These are phyloP conservation scores for Rhodotorula sp. DNA, from an alignment of 1,284 basidiomycete genomes.

Conservation along the genomic window DNA sequence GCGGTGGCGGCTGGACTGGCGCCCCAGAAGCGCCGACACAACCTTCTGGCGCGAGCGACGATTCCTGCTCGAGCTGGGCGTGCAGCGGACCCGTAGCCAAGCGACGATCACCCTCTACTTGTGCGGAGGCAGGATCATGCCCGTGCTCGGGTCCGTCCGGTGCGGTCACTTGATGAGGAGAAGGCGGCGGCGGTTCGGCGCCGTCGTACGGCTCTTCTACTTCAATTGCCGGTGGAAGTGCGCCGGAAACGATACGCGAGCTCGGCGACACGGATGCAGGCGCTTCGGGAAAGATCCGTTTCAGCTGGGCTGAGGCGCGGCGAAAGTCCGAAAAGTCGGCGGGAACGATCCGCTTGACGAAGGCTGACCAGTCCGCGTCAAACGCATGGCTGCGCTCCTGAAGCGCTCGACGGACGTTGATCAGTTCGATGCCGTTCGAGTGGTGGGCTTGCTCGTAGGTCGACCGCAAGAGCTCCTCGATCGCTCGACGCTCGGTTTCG, in stretches of 20 bases:
- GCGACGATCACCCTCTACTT: too few species aligned
- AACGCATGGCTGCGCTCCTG: constrained; percentile 96
- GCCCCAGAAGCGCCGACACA: neutral
- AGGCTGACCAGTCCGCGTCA: constrained; percentile 74
- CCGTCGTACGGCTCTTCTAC: constrained; percentile 39
- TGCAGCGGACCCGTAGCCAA: too few species aligned
- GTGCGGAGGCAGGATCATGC: too few species aligned
- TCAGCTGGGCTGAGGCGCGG: constrained; percentile 50
- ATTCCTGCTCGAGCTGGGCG: too few species aligned
- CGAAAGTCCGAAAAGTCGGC: constrained; percentile 49
- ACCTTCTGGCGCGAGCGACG: too few species aligned
- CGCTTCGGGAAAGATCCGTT: constrained; percentile 55
- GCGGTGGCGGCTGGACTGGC: neutral
- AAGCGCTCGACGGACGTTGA: constrained; percentile 68
- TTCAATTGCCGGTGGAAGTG: constrained; percentile 46
- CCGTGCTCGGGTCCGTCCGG: too few species aligned
- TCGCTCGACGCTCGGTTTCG: constrained; percentile 56
- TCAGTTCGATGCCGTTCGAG: constrained; percentile 57
- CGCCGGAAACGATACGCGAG: constrained; percentile 31
- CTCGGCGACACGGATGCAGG: constrained; percentile 46
- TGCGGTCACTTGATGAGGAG: neutral
- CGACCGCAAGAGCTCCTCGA: constrained; percentile 70
- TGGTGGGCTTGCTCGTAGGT: constrained; percentile 76
- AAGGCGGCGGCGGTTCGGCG: neutral
- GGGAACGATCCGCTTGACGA: constrained; percentile 52